These are phyloP conservation scores for Trichoderma gracile DNA, from an alignment of 2,329 filamentous ascomycete genomes.

Conservation along the genomic window DNA sequence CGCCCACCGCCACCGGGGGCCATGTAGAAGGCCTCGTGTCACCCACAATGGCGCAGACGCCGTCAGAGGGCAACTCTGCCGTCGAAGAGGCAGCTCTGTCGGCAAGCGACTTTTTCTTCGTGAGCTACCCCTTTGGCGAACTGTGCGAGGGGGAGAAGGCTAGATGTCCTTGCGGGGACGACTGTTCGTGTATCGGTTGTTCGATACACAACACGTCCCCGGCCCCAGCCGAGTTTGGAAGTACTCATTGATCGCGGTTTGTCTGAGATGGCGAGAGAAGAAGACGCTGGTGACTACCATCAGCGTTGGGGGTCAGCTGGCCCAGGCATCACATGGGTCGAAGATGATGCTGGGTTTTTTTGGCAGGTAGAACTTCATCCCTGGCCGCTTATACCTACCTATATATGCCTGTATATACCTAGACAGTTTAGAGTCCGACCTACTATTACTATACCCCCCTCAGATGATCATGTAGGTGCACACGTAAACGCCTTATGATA, in stretches of 20 bases:
- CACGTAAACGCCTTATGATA: too few relatives aligned
- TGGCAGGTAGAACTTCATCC: background rate
- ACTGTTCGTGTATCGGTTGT: conserved; percentile 60
- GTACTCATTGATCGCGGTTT: background rate
- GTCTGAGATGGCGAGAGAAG: background rate
- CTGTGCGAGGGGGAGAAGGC: conserved; percentile 51
- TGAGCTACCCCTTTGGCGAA: conserved; percentile 53
- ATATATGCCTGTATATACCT: background rate
- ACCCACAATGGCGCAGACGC: conserved; percentile 47
- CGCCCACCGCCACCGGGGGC: conserved; percentile 26
- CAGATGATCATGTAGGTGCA: too few relatives aligned
- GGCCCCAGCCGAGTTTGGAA: background rate
- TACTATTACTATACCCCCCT: too few relatives aligned
- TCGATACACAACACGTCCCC: conserved; percentile 47
- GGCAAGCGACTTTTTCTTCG: conserved; percentile 60
- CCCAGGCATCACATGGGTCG: background rate
- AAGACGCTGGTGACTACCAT: background rate
- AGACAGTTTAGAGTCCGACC: background rate
- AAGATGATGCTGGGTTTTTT: background rate
- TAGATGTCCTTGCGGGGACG: conserved; percentile 59
- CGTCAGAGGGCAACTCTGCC: conserved; percentile 49
- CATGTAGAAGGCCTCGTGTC: conserved; percentile 39
- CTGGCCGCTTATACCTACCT: background rate
- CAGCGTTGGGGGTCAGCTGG: too few relatives aligned
- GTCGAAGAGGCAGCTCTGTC: conserved; percentile 53